phyloP scores from a whole-genome alignment of 1,284 basidiomycete genomes.

The Gymnopus androsaceus region DNA sequence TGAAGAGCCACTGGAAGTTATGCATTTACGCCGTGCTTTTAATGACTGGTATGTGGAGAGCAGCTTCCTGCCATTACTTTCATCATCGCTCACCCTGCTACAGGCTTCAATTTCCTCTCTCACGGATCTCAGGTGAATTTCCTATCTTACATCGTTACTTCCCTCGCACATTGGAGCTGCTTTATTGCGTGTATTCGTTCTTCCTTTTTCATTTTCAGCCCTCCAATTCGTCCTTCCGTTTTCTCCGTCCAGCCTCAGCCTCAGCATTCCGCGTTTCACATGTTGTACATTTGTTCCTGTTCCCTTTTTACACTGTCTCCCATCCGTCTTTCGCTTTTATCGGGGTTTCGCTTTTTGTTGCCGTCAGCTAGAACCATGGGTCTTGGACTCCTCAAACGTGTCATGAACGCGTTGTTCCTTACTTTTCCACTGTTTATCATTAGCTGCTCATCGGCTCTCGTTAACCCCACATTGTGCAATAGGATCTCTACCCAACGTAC shows the following conservation, averaged over 20 bases:
- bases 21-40: conserved; percentile 84
- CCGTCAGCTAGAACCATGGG: too few relatives aligned
- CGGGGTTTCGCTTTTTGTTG: too few relatives aligned
- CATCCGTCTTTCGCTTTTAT: too few relatives aligned
- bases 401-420: background rate
- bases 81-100: background rate
- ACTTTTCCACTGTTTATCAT: too few relatives aligned
- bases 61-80: background rate
- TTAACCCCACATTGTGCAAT: background rate
- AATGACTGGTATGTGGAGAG: conserved; percentile 63
- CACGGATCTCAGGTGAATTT: conserved; percentile 73
- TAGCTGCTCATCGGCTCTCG: too few relatives aligned
- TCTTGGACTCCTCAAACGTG: too few relatives aligned
- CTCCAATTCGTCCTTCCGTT: background rate
- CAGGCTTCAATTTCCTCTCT: conserved; percentile 91
- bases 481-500: conserved; percentile 83
- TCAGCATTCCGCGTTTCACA: background rate
- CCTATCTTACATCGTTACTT: background rate
- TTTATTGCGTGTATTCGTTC: background rate
- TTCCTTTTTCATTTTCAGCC: background rate
- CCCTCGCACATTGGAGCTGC: background rate
- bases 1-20: conserved; percentile 83
- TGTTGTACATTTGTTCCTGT: too few relatives aligned
- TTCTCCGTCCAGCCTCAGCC: background rate
- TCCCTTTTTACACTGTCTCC: too few relatives aligned